These are phyloP conservation scores for Thielaviopsis ethacetica DNA, from an alignment of 2,329 filamentous ascomycete species.

Conservation along the genomic window DNA sequence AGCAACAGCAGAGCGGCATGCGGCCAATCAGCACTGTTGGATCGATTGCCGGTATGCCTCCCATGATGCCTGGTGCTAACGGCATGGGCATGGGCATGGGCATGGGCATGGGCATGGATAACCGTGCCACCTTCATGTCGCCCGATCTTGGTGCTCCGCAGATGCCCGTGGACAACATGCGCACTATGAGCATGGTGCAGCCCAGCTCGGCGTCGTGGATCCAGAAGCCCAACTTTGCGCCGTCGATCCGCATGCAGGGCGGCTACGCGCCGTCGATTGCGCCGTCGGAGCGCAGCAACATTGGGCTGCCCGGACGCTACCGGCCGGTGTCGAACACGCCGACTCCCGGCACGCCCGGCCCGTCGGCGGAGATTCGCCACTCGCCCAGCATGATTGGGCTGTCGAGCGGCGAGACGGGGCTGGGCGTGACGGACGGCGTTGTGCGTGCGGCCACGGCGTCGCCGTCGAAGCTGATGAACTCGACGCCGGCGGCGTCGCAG, in stretches of 20 bases:
- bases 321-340: slow-evolving; percentile 63
- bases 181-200: slow-evolving; percentile 75
- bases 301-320: slow-evolving; percentile 80
- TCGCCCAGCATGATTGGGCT: slow-evolving; percentile 7
- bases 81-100: slow-evolving; percentile 14
- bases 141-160: slow-evolving; percentile 30
- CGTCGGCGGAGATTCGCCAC: slow-evolving; percentile 9
- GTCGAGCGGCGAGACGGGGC: slow-evolving; percentile 14
- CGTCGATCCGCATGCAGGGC: slow-evolving; percentile 31
- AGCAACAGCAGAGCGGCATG: slow-evolving; percentile 2
- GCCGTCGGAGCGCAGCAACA: slow-evolving; percentile 85
- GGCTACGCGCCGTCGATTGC: slow-evolving; percentile 84
- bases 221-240: slow-evolving; percentile 30
- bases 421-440: slow-evolving; percentile 25
- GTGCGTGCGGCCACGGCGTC: slow-evolving; percentile 17
- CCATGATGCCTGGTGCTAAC: slow-evolving; percentile 45
- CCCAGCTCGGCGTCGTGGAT: slow-evolving; percentile 43
- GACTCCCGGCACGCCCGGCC: slow-evolving; percentile 16
- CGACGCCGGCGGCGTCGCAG: slow-evolving; percentile 23
- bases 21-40: slow-evolving; percentile 7
- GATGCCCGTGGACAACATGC: slow-evolving; percentile 30
- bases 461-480: slow-evolving; percentile 17
- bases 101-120: slow-evolving; percentile 22
- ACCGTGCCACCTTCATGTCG: slow-evolving; percentile 31
- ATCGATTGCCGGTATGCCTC: slow-evolving; percentile 23